phyloP scores from a whole-genome alignment of 2,329 filamentous ascomycete species.

The Trichoderma lentiforme region DNA sequence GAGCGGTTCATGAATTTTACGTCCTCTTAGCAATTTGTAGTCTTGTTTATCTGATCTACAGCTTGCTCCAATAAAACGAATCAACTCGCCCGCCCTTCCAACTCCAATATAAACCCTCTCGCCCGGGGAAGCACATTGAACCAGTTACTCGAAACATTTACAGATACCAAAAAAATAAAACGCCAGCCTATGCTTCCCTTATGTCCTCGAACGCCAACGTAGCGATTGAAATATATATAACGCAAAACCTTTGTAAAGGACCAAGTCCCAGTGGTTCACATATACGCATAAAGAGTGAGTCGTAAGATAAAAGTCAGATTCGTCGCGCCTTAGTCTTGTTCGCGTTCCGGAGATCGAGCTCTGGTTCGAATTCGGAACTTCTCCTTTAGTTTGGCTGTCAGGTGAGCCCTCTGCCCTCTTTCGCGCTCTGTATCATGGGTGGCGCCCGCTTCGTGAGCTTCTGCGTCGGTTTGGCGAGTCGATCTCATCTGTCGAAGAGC shows the following conservation, averaged over 20 bases:
- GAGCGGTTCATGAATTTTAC: neutral
- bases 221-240: neutral
- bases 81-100: neutral
- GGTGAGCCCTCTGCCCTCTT: constrained; percentile 40
- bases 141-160: neutral
- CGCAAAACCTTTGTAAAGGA: neutral
- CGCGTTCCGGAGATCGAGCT: constrained; percentile 34
- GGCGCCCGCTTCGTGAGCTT: constrained; percentile 26
- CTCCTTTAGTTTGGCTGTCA: constrained; percentile 51
- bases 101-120: neutral
- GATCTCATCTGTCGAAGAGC: constrained; percentile 47
- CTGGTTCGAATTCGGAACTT: constrained; percentile 52
- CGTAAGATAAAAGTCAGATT: neutral
- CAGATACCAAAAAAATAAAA: neutral
- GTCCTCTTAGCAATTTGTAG: neutral
- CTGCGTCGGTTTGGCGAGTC: constrained; percentile 23
- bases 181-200: neutral
- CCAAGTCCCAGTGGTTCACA: neutral
- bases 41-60: neutral
- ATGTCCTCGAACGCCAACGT: neutral
- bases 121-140: neutral
- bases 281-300: neutral
- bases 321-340: neutral
- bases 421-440: constrained; percentile 23
- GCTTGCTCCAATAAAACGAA: neutral